Conservation (phyloP, 1,139 yeast genomes). For the Citeromyces siamensis region DNA sequence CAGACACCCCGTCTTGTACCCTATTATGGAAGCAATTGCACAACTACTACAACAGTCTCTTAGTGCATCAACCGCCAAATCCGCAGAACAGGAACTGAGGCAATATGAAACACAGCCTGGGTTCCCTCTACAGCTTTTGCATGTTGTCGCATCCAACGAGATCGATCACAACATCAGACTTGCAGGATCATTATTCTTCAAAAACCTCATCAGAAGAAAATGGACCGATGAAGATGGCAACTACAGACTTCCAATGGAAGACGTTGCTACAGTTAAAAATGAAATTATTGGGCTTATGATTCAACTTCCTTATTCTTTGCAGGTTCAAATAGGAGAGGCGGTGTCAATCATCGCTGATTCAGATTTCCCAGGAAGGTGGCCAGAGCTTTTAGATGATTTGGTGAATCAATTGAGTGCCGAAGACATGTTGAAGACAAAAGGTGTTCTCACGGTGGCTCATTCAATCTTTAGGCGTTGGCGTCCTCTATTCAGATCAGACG, state of each 20-base stretch:
- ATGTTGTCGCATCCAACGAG: conserved; percentile 58
- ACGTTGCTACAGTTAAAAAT: conserved; percentile 54
- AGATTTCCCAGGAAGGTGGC: conserved; percentile 92
- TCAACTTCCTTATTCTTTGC: conserved; percentile 57
- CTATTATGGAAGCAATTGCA: conserved; percentile 18
- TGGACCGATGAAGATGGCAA: conserved; percentile 91
- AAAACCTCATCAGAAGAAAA: conserved; percentile 69
- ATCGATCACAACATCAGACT: conserved; percentile 49
- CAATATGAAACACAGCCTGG: conserved; percentile 55
- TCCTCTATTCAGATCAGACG: conserved; percentile 87
- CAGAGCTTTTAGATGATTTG: conserved; percentile 61
- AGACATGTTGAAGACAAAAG: conserved; percentile 69
- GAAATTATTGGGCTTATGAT: conserved; percentile 83
- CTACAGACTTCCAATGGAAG: conserved; percentile 47
- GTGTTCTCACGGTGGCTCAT: conserved; percentile 86
- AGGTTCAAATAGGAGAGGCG: conserved; percentile 88
- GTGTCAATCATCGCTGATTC: conserved; percentile 88
- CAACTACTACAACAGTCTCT: conserved; percentile 36
- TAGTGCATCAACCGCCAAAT: conserved; percentile 38
- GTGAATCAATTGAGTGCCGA: conserved; percentile 48
- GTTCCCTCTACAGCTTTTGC: conserved; percentile 64
- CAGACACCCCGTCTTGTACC: neutral
- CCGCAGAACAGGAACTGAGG: conserved; percentile 48
- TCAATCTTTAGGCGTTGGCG: conserved; percentile 96
- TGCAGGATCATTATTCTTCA: conserved; percentile 87